phyloP scores from a whole-genome alignment of 306 rosid species.

The Trifolium pratense region DNA sequence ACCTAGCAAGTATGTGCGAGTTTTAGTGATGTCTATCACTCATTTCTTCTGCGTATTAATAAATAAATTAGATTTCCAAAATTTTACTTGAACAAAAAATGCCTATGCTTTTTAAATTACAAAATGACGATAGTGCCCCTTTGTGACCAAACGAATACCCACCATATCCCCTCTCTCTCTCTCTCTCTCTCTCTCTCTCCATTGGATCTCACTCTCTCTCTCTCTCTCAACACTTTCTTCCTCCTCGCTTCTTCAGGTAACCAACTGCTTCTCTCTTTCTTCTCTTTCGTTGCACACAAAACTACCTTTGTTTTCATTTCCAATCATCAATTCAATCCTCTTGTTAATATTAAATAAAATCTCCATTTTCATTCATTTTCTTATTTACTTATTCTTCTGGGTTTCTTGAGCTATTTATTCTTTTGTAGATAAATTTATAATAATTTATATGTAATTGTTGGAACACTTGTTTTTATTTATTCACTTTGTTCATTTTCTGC shows the following conservation, averaged over 20 bases:
- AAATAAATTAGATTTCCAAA: too few species aligned
- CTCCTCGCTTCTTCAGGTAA: constrained; percentile 31
- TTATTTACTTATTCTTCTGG: background rate
- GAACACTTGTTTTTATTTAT: background rate
- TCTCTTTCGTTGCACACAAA: background rate
- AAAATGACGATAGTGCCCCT: constrained; percentile 23
- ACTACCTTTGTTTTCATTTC: background rate
- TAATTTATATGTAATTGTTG: constrained; percentile 1
- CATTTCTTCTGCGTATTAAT: too few species aligned
- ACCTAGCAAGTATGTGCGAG: too few species aligned
- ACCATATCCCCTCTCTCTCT: background rate
- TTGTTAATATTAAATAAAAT: background rate
- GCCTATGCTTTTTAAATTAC: too few species aligned
- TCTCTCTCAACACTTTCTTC: background rate
- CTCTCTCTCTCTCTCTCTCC: constrained; percentile 11
- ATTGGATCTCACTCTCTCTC: constrained; percentile 43
- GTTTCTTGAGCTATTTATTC: background rate
- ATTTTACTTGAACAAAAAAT: too few species aligned
- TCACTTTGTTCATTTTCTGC: constrained; percentile 11
- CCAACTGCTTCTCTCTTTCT: background rate
- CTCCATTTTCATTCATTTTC: background rate
- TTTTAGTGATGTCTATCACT: too few species aligned
- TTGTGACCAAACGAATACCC: constrained; percentile 12
- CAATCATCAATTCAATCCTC: background rate
- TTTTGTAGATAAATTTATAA: background rate